Base-by-base conservation (phyloP, 257 asterid genomes). In the Capsicum baccatum region DNA sequence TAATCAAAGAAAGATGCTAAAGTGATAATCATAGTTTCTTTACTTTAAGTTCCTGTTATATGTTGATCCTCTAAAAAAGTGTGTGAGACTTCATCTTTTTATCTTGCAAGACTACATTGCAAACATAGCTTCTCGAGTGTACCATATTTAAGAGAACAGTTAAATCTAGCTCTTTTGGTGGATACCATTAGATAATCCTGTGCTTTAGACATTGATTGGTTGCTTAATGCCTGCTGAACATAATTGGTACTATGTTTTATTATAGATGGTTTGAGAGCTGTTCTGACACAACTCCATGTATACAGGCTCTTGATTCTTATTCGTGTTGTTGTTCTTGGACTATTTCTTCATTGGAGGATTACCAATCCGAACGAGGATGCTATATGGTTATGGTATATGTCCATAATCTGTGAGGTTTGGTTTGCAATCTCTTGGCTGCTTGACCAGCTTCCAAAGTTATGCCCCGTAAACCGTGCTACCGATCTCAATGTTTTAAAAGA, bases 351-450 rank as follows among this genome's bases (percentile, higher is more conserved):
- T 47, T 94, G 98, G 98, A 91, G 98, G 76, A 81, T 94, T 81
- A 86, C 85, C 82, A 58, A 94, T 87, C 97, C 97, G 0, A 94
- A 94, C 21, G 83, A 93, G 33, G 95, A 92, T 80, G 98, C 98
- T 12, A 91, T 93, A 86, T 94, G 98, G 98, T 86, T 94, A 52
- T 94, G 98, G 98, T 55, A 91, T 79, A 94, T 94, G 97, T 94
- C 98, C 4, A 48, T 94, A 67, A 82, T 94, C 71, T 94, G 98
- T 42, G 98, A 94, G 88, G 63, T 93, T 56, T 94, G 98, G 98
- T 94, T 94, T 85, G 97, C 98, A 71, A 92, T 94, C 91, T 94
- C 98, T 62, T 94, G 98, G 98, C 88, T 94, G 63, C 97, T 94
- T 12, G 98, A 94, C 85, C 98, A 94, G 88, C 95, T 94, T 81